These are phyloP conservation scores for Potentilla sterilis DNA, from an alignment of 306 rosid genomes.

Conservation along the genomic window DNA sequence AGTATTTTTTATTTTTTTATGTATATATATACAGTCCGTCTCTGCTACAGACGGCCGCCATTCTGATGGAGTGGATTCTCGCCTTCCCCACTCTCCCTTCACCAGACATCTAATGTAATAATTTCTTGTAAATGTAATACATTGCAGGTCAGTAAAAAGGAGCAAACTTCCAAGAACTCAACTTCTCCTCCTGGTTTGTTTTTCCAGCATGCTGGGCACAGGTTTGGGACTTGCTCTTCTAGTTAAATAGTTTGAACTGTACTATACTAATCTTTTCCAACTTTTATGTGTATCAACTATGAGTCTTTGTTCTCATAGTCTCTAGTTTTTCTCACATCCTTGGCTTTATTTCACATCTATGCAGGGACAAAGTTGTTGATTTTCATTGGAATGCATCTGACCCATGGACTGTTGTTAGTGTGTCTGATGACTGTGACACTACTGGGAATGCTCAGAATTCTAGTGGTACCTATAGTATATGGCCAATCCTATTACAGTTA, in stretches of 20 bases:
- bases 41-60: too few relatives aligned
- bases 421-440: constrained; percentile 94
- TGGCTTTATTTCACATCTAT: constrained; percentile 8
- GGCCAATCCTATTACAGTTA: too few relatives aligned
- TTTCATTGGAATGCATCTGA: constrained; percentile 93
- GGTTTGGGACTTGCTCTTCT: too few relatives aligned
- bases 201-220: constrained; percentile 99
- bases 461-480: too few relatives aligned
- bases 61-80: neutral
- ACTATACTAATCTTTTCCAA: neutral
- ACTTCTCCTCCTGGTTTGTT: constrained; percentile 79
- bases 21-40: too few relatives aligned
- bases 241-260: too few relatives aligned
- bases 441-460: too few relatives aligned
- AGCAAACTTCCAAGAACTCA: constrained; percentile 61
- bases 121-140: neutral
- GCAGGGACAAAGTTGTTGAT: constrained; percentile 93
- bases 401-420: constrained; percentile 97
- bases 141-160: constrained; percentile 75
- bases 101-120: neutral
- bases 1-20: too few relatives aligned
- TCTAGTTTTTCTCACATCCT: neutral
- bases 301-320: neutral
- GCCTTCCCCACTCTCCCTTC: neutral
- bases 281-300: neutral